A percentile compares a stretch with the other conserved stretches of the same genome.
phyloP scores from a whole-genome alignment of 257 asterid genomes.

The Fraxinus cuspidata region DNA sequence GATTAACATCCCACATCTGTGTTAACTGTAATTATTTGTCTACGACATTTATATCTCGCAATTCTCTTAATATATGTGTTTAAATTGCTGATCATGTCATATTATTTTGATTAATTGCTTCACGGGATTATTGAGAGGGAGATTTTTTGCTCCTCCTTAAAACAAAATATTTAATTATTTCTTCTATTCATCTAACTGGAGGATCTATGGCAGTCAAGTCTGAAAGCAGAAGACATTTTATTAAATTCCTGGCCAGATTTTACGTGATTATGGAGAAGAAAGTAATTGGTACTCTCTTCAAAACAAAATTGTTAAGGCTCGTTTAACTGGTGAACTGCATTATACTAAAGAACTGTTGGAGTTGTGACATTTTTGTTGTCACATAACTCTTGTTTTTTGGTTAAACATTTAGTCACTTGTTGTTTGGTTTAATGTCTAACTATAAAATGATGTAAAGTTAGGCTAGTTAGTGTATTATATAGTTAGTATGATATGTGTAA shows the following conservation, averaged over 20 bases:
- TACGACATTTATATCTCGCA: neutral
- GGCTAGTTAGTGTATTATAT: too few relatives aligned
- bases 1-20: neutral
- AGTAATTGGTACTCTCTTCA: conserved; percentile 80
- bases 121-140: too few relatives aligned
- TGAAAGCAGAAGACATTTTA: conserved; percentile 89
- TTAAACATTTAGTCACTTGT: too few relatives aligned
- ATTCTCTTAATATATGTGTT: neutral
- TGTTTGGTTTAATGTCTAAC: too few relatives aligned
- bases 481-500: too few relatives aligned
- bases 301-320: conserved; percentile 76
- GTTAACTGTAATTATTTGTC: neutral
- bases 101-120: neutral
- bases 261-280: conserved; percentile 95
- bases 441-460: too few relatives aligned
- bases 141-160: conserved; percentile 10
- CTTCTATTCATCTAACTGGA: conserved; percentile 50
- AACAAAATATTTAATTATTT: conserved; percentile 30
- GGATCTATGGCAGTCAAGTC: conserved; percentile 77
- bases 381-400: too few relatives aligned
- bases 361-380: too few relatives aligned
- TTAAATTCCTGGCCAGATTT: conserved; percentile 87
- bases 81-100: neutral
- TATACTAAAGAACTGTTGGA: conserved; percentile 78
- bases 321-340: conserved; percentile 77